phyloP scores from a whole-genome alignment of 495 filamentous ascomycete species.

The Pseudevernia furfuracea region DNA sequence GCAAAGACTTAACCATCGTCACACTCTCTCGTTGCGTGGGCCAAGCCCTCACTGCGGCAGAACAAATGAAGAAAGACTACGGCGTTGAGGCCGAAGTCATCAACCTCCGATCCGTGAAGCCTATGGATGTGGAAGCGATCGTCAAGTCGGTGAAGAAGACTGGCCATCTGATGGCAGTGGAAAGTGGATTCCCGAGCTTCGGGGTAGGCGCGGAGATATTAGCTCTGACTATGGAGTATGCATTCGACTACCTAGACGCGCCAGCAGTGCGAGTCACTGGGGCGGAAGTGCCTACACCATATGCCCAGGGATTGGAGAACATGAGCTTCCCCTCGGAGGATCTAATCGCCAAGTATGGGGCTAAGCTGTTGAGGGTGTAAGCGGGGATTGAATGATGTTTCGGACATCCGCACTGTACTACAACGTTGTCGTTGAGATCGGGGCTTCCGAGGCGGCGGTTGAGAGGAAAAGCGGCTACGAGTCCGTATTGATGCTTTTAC shows the following conservation, averaged over 20 bases:
- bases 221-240: conserved; percentile 92
- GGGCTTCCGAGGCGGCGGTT: background rate
- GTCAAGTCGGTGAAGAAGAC: conserved; percentile 98
- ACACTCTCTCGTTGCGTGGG: conserved; percentile 91
- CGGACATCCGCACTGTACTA: background rate
- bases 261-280: conserved; percentile 90
- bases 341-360: conserved; percentile 73
- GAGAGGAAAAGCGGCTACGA: background rate
- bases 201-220: conserved; percentile 89
- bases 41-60: conserved; percentile 80
- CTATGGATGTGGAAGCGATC: conserved; percentile 89
- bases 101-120: conserved; percentile 96
- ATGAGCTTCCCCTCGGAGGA: conserved; percentile 86
- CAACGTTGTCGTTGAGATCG: background rate
- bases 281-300: conserved; percentile 93
- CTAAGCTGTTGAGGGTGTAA: conserved; percentile 66
- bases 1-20: conserved; percentile 94
- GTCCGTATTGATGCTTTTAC: background rate
- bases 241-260: conserved; percentile 91
- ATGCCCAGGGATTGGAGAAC: conserved; percentile 78
- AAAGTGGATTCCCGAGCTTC: conserved; percentile 92
- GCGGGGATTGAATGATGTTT: background rate
- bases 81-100: conserved; percentile 94
- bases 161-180: conserved; percentile 79
- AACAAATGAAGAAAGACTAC: conserved; percentile 87